Evolutionary conservation across 768 basidiomycete genomes (phyloP).

Genomic region (Auricularia cornea): DNA sequence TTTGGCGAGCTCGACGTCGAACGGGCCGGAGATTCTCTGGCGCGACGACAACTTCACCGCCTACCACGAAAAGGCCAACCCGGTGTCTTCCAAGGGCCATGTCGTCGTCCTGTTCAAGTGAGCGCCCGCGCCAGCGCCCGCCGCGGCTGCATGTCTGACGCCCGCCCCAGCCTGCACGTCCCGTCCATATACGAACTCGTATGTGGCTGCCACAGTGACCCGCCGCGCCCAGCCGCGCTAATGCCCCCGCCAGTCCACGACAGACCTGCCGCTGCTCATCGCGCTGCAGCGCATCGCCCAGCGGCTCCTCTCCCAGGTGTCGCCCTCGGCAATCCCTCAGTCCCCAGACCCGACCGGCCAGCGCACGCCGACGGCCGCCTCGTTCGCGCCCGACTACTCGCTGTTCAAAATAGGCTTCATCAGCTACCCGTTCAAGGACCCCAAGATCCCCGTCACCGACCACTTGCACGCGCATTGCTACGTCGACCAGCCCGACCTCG

Average conservation of each 20-base stretch:
- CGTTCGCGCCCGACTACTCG: constrained; percentile 23
- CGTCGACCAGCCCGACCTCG: constrained; percentile 51
- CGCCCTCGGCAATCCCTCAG: constrained; percentile 31
- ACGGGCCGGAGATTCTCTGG: constrained; percentile 58
- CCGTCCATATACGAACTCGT: constrained; percentile 70
- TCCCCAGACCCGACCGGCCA: constrained; percentile 21
- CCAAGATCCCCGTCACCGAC: constrained; percentile 70
- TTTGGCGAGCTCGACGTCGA: constrained; percentile 23
- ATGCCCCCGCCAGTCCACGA: constrained; percentile 45
- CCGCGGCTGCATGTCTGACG: background rate
- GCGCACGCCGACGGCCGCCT: constrained; percentile 17
- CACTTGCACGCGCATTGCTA: constrained; percentile 74
- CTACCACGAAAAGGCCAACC: constrained; percentile 60
- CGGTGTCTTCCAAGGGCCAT: constrained; percentile 67
- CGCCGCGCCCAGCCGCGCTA: background rate
- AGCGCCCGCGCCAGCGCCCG: constrained; percentile 11
- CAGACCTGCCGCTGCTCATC: constrained; percentile 64
- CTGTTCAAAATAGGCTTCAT: constrained; percentile 67
- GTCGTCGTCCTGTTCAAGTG: constrained; percentile 71
- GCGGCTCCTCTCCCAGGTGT: constrained; percentile 38
- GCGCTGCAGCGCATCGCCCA: constrained; percentile 50
- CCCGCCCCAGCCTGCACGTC: constrained; percentile 52
- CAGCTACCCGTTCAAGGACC: constrained; percentile 68
- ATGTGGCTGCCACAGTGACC: constrained; percentile 20
- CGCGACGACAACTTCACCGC: constrained; percentile 69